phyloP scores from a whole-genome alignment of 1,284 basidiomycete species.

The Apiotrichum mycotoxinovorans region DNA sequence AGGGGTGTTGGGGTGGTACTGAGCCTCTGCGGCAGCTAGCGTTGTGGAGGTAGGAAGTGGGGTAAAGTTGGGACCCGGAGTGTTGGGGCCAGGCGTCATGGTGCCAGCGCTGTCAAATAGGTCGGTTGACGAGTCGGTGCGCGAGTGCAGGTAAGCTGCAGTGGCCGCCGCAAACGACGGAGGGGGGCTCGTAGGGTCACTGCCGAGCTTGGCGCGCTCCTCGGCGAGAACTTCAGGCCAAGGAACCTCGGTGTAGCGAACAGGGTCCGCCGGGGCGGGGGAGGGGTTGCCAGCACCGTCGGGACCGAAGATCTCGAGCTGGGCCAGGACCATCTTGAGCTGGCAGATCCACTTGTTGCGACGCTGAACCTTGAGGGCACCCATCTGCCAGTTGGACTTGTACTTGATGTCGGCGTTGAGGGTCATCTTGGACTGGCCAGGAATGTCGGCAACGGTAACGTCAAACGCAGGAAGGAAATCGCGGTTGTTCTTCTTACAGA shows the following conservation, averaged over 20 bases:
- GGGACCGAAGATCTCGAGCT: slow-evolving; percentile 72
- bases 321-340: slow-evolving; percentile 66
- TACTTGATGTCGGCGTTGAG: slow-evolving; percentile 76
- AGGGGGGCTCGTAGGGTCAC: slow-evolving; percentile 31
- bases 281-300: slow-evolving; percentile 60
- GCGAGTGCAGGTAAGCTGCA: slow-evolving; percentile 28
- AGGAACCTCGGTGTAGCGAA: slow-evolving; percentile 66
- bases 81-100: slow-evolving; percentile 10
- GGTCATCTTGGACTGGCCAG: slow-evolving; percentile 73
- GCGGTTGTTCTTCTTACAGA: slow-evolving; percentile 65
- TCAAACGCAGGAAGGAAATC: slow-evolving; percentile 74
- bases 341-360: slow-evolving; percentile 90
- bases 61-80: not conserved
- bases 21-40: not conserved
- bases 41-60: too few species aligned
- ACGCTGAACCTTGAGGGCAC: slow-evolving; percentile 64
- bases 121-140: slow-evolving; percentile 41
- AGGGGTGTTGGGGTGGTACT: not conserved
- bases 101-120: slow-evolving; percentile 32
- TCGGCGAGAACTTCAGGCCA: slow-evolving; percentile 61
- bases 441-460: slow-evolving; percentile 62
- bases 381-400: slow-evolving; percentile 85
- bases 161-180: slow-evolving; percentile 46
- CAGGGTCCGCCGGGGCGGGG: slow-evolving; percentile 55
- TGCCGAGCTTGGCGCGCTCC: slow-evolving; percentile 19